Conservation (phyloP, 345 rosid species). For the Gossypium sturtianum region DNA sequence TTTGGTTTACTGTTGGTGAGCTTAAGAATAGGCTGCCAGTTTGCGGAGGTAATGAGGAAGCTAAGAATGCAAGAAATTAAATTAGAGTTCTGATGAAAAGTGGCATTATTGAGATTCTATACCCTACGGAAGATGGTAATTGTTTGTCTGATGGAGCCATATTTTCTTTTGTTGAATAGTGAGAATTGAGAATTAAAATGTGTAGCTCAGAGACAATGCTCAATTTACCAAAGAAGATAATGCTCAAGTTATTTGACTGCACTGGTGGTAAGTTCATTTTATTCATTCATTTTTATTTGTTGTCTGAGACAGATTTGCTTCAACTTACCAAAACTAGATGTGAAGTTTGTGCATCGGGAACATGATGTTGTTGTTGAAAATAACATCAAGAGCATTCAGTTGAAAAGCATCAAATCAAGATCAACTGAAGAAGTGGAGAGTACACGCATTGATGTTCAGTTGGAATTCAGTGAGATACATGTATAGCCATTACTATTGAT, state of each 20-base stretch:
- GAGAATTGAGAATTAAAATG: not conserved
- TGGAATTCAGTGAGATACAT: constrained; percentile 94
- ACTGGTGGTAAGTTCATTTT: not conserved
- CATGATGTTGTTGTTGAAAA: constrained; percentile 61
- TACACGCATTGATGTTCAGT: constrained; percentile 78
- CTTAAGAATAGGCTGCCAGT: not conserved
- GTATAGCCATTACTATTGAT: constrained; percentile 35
- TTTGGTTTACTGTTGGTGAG: not conserved
- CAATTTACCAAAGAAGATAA: not conserved
- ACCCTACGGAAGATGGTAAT: not conserved
- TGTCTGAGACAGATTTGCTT: constrained; percentile 55
- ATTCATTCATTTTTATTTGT: constrained; percentile 1
- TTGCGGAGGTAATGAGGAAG: not conserved
- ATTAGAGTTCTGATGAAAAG: not conserved
- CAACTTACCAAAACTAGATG: constrained; percentile 70
- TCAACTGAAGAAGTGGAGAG: constrained; percentile 77
- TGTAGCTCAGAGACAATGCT: not conserved
- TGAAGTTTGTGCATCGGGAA: constrained; percentile 68
- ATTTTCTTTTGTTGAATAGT: not conserved
- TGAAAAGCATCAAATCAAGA: constrained; percentile 60
- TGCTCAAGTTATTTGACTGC: not conserved
- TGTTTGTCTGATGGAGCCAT: not conserved
- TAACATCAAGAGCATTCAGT: constrained; percentile 74
- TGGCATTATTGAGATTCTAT: not conserved
- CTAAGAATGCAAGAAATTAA: not conserved